Conservation (phyloP, 257 asterid species). For the Echites panduratus region DNA sequence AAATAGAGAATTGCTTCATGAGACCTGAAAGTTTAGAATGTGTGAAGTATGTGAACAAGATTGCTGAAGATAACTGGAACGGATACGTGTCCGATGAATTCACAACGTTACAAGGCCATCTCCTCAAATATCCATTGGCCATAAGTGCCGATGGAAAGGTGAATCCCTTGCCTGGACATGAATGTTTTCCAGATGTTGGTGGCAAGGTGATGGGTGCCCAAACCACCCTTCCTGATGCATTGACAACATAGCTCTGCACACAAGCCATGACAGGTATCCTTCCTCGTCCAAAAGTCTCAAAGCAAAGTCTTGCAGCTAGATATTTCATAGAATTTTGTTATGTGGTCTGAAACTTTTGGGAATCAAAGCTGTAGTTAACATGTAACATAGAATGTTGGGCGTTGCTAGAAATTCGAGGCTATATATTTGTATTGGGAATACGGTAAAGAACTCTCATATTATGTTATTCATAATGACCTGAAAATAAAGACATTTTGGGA, state of each 20-base stretch:
- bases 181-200: conserved; percentile 66
- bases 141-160: conserved; percentile 47
- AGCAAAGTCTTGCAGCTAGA: background rate
- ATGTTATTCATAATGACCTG: background rate
- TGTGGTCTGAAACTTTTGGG: background rate
- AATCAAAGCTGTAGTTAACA: background rate
- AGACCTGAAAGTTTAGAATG: conserved; percentile 49
- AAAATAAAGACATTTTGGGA: background rate
- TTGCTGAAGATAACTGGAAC: conserved; percentile 70
- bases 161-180: conserved; percentile 49
- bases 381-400: background rate
- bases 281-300: background rate
- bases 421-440: background rate
- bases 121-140: conserved; percentile 56
- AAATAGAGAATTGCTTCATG: conserved; percentile 34
- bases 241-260: conserved; percentile 51
- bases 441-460: background rate
- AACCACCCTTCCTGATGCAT: conserved; percentile 72
- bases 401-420: background rate
- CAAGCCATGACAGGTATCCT: background rate
- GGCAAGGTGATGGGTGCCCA: conserved; percentile 76
- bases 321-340: background rate
- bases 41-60: conserved; percentile 38
- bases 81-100: conserved; percentile 40
- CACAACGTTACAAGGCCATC: conserved; percentile 63